Evolutionary conservation across 495 filamentous ascomycete genomes (phyloP).

Genomic region (Aspergillus nanangensis): DNA sequence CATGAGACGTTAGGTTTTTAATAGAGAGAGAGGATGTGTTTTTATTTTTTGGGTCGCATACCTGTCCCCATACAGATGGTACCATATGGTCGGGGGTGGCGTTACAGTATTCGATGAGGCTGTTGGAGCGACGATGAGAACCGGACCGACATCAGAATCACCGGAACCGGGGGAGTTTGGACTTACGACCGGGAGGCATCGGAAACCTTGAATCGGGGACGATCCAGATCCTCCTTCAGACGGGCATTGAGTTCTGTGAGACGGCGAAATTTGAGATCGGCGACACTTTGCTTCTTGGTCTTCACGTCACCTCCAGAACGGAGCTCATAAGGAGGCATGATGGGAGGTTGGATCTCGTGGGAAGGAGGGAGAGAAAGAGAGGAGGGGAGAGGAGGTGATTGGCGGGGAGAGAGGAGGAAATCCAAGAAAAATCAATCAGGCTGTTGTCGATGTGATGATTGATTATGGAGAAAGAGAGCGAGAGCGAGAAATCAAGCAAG

Average conservation of each 20-base stretch:
- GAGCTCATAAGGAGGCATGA: conserved; percentile 51
- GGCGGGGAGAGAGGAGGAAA: conserved; percentile 1
- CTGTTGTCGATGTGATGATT: conserved; percentile 8
- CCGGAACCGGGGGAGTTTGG: conserved; percentile 5
- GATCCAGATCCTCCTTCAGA: conserved; percentile 89
- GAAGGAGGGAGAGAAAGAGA: not conserved
- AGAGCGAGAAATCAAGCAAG: conserved; percentile 7
- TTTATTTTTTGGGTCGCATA: no score
- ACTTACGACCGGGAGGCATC: conserved; percentile 89
- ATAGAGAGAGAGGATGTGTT: conserved; percentile 5
- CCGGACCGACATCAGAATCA: conserved; percentile 3
- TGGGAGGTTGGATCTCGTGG: conserved; percentile 11
- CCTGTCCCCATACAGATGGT: conserved; percentile 89
- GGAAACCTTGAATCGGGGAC: conserved; percentile 91
- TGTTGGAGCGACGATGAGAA: conserved; percentile 30
- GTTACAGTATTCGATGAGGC: conserved; percentile 94
- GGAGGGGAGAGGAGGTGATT: not conserved
- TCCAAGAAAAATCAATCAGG: conserved; percentile 8
- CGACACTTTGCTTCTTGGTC: conserved; percentile 99
- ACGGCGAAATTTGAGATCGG: conserved; percentile 92
- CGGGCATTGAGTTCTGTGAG: conserved; percentile 94
- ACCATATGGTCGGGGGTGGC: conserved; percentile 99
- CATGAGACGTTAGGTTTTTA: no score
- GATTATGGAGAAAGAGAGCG: conserved; percentile 4
- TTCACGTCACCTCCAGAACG: conserved; percentile 64